Base-by-base conservation (phyloP, 2,329 filamentous ascomycete genomes). In the Penicillium sp. region DNA sequence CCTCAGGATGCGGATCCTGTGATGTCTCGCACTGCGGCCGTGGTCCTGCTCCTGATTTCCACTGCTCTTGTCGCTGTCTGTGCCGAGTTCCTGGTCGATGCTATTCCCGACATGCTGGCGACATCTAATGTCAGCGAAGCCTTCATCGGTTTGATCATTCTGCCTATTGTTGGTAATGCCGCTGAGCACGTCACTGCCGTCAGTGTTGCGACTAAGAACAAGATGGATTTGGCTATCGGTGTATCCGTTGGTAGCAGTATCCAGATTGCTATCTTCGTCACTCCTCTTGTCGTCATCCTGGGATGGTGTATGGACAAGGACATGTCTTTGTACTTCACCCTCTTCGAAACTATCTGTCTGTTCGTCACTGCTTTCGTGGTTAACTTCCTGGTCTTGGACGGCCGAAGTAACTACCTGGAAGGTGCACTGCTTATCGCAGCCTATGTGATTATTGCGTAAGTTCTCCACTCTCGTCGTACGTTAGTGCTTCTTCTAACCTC, bases 331-430 rank as follows among this genome's bases (percentile, higher is more conserved):
- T 85, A 85, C 73, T 86, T 86, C 67, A 85, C 84, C 57, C 75
- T 85, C 19, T 86, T 86, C 62, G 83, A 86, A 70, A 86, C 83
- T 2, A 77, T 92, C 23, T 88, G 90, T 42, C 78, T 96, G 42
- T 96, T 96, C 65, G 90, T 95, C 13, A 87, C 91, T 2, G 90
- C 91, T 0, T 85, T 96, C 43, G 82, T 96, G 33, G 90, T 93
- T 57, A 96, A 96, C 71, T 96, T 96, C 71, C 77, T 96, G 44
- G 91, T 96, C 49, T 82, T 88, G 21, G 91, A 96, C 66, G 92
- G 91, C 29, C 86, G 91, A 72, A 92, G 88, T 61, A 91, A 93
- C 66, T 95, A 91, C 78, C 81, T 93, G 0, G 91, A 95, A 73
- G 91, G 91, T 3, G 85, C 87, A 59, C 76, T 93, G 57, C 75